Conservation (phyloP, 2,329 filamentous ascomycete species). For the Cordyceps farinosa region DNA sequence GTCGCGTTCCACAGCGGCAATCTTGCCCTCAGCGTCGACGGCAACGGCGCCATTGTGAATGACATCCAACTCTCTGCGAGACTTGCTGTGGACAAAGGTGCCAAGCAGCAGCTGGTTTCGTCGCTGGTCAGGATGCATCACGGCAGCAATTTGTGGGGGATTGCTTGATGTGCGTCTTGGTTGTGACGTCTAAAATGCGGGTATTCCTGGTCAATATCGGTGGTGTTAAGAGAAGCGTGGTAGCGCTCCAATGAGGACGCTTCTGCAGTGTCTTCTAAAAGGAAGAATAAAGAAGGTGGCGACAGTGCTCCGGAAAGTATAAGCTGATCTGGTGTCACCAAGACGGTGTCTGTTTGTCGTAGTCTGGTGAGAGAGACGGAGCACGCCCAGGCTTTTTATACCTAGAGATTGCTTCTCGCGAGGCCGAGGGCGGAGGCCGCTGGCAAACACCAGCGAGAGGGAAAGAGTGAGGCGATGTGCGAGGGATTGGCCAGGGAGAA, state of each 20-base stretch:
- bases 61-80: constrained; percentile 46
- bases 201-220: not conserved
- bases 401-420: not conserved
- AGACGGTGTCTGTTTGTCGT: not conserved
- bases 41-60: constrained; percentile 48
- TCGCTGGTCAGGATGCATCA: constrained; percentile 18
- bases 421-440: not conserved
- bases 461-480: not conserved
- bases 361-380: not conserved
- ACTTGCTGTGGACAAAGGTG: constrained; percentile 53
- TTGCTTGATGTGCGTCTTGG: not conserved
- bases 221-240: not conserved
- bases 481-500: not conserved
- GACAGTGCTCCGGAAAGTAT: not conserved
- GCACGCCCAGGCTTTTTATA: not conserved
- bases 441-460: not conserved
- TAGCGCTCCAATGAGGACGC: too few species aligned
- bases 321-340: not conserved
- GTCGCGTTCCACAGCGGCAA: constrained; percentile 44
- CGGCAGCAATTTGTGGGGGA: not conserved
- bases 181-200: not conserved
- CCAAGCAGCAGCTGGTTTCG: constrained; percentile 50
- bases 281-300: not conserved
- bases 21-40: constrained; percentile 48
- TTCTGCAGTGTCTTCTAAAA: not conserved